Percentiles rank a stretch among this genome's conserved stretches.
These are phyloP conservation scores for Grigorovia jiainica DNA, from an alignment of 805 yeast genomes.

Conservation along the genomic window DNA sequence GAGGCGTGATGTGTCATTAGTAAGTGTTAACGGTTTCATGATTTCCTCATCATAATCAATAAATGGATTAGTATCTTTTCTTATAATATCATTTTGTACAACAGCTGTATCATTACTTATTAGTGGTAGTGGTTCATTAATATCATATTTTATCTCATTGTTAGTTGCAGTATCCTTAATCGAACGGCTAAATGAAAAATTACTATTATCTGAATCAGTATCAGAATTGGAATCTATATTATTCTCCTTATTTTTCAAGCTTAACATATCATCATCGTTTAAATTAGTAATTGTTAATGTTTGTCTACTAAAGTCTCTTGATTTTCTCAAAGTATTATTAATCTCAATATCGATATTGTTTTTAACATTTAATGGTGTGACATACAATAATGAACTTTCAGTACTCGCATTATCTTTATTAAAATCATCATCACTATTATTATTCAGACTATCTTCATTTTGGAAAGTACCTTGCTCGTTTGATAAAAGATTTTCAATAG, in stretches of 20 bases:
- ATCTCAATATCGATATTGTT: neutral
- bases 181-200: constrained; percentile 4
- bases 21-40: neutral
- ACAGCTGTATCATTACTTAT: neutral
- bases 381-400: constrained; percentile 2
- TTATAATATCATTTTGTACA: neutral
- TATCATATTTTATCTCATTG: neutral
- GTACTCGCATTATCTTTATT: neutral
- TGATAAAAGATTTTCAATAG: neutral
- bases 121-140: neutral
- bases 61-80: neutral
- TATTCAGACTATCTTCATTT: neutral
- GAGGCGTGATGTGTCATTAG: too few species aligned
- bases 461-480: neutral
- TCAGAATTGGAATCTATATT: neutral
- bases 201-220: neutral
- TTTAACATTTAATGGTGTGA: constrained; percentile 2
- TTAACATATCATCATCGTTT: neutral
- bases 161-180: neutral
- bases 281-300: constrained; percentile 1
- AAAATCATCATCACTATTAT: neutral
- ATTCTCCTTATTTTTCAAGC: neutral
- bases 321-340: neutral
- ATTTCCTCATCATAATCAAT: neutral
- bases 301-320: neutral